Conservation (phyloP, 2,329 filamentous ascomycete genomes). For the Curvularia hawaiiensis region DNA sequence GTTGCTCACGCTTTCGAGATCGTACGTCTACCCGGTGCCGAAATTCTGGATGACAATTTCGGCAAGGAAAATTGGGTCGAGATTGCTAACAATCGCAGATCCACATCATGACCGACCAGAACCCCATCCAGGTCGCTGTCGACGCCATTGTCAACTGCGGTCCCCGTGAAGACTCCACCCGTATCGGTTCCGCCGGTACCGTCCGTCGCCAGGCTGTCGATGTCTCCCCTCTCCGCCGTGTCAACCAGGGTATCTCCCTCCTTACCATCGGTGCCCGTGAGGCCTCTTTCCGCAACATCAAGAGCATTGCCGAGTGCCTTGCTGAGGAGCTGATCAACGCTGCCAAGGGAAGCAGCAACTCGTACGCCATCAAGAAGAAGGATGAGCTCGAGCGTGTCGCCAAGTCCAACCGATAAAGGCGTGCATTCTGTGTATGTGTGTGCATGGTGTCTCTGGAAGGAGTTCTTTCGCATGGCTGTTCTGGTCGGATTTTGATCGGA, state of each 20-base stretch:
- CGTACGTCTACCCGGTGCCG: slow-evolving; percentile 64
- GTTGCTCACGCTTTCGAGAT: slow-evolving; percentile 99
- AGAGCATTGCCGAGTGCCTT: slow-evolving; percentile 99
- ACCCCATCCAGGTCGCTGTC: slow-evolving; percentile 99
- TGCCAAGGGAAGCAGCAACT: slow-evolving; percentile 99
- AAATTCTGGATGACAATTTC: neutral
- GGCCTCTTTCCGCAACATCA: slow-evolving; percentile 99
- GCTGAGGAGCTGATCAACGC: slow-evolving; percentile 99
- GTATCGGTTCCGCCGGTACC: slow-evolving; percentile 99
- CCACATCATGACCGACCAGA: slow-evolving; percentile 99
- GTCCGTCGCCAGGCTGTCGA: slow-evolving; percentile 99
- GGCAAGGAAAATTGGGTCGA: neutral
- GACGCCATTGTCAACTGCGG: slow-evolving; percentile 99
- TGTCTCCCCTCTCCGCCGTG: slow-evolving; percentile 98
- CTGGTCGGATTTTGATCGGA: slow-evolving; percentile 36
- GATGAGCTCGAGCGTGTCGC: slow-evolving; percentile 99
- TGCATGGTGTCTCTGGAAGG: slow-evolving; percentile 41
- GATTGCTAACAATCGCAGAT: slow-evolving; percentile 64
- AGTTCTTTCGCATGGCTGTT: slow-evolving; percentile 42
- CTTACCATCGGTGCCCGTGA: slow-evolving; percentile 99
- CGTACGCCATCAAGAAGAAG: slow-evolving; percentile 99
- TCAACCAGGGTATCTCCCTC: slow-evolving; percentile 99
- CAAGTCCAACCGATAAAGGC: slow-evolving; percentile 98
- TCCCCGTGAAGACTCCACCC: slow-evolving; percentile 99
- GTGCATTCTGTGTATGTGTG: slow-evolving; percentile 30